Evolutionary conservation across 2,329 filamentous ascomycete species (phyloP), one percentile per base, ranked within the genome.

Genomic region (Penicillium sp.): DNA sequence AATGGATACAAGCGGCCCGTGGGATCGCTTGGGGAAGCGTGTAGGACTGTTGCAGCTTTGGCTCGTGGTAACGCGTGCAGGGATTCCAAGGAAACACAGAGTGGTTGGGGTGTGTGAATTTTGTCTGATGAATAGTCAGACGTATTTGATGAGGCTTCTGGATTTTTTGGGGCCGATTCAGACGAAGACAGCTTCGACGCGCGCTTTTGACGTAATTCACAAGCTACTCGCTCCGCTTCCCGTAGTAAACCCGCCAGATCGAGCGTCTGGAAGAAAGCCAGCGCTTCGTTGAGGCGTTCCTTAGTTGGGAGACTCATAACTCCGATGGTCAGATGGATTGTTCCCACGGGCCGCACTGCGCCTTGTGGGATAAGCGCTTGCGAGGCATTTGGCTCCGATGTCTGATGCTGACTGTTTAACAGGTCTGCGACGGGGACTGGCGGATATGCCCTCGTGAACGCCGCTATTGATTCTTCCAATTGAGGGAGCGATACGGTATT

Each of bases 311-410:
- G 83, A 65, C 85, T 89, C 90, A 97, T 93, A 1, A 96, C 90
- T 0, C 93, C 93, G 0, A 97, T 82, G 0, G 93, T 97, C 2
- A 96, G 80, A 76, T 98, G 94, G 52, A 97, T 77, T 1, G 92
- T 93, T 0, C 91, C 91, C 0, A 91, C 77, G 0, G 92, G 92
- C 30, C 93, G 82, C 54, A 97, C 79, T 1, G 92, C 92, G 57
- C 84, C 84, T 35, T 80, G 73, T 0, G 90, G 89, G 10, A 94
- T 78, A 6, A 80, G 80, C 1, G 72, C 65, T 79, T 37, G 61
- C 76, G 65, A 79, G 75, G 59, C 77, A 70, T 55, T 77, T 68
- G 59, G 55, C 19, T 30, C 35, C 6, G 22, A 26, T n/a, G 55
- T 52, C 22, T 28, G 16, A 40, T 28, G 42, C 28, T 22, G 45